Percentiles rank a stretch among this genome's conserved stretches.
phyloP scores from a whole-genome alignment of 345 rosid species.

The Psidium guajava region DNA sequence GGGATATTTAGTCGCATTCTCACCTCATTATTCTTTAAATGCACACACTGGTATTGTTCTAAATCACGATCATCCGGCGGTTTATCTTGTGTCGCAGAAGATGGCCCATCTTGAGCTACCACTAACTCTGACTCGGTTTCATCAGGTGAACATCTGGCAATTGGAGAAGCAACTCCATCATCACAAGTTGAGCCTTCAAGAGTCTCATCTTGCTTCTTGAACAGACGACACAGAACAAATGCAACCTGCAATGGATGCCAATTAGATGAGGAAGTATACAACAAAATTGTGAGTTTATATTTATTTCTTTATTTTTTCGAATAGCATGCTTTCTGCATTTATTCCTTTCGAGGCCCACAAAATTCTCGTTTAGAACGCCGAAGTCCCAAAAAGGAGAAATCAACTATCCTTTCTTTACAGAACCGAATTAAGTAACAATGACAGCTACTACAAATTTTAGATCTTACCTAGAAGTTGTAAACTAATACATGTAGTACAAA shows the following conservation, averaged over 20 bases:
- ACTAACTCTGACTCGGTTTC: conserved; percentile 7
- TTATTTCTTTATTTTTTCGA: background rate
- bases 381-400: background rate
- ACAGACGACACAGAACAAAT: conserved; percentile 31
- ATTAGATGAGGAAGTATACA: background rate
- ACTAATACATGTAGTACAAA: background rate
- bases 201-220: conserved; percentile 23
- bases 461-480: background rate
- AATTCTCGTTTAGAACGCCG: background rate
- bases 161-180: conserved; percentile 11
- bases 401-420: background rate
- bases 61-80: background rate
- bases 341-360: background rate
- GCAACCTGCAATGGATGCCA: conserved; percentile 14
- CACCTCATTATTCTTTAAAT: background rate
- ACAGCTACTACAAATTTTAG: background rate
- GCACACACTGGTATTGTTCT: background rate
- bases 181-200: conserved; percentile 6
- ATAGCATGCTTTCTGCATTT: background rate
- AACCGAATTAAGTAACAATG: background rate
- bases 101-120: background rate
- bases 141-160: conserved; percentile 15
- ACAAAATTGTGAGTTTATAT: background rate
- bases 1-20: background rate
- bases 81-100: background rate